These are phyloP conservation scores for Solanum medicagineum DNA, from an alignment of 257 asterid species.

Conservation along the genomic window DNA sequence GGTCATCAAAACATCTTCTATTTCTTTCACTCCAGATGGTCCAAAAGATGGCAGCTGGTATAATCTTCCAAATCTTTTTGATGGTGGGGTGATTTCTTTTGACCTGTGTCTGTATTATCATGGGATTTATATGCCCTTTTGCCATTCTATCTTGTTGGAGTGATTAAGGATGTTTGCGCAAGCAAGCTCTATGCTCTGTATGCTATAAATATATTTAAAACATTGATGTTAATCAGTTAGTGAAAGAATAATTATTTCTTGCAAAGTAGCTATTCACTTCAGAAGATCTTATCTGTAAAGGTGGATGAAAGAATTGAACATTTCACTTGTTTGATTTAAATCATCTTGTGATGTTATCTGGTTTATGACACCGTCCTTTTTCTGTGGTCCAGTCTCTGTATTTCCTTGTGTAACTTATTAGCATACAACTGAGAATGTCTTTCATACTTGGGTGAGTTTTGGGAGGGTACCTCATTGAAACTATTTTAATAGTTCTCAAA, in stretches of 20 bases:
- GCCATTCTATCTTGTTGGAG: neutral
- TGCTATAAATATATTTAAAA: neutral
- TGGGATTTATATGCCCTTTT: neutral
- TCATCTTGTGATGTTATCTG: neutral
- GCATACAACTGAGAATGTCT: neutral
- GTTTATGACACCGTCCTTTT: neutral
- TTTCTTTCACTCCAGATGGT: too few relatives aligned
- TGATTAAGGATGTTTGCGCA: neutral
- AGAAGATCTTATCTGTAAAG: neutral
- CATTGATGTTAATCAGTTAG: neutral
- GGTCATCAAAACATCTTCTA: too few relatives aligned
- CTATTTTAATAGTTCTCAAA: neutral
- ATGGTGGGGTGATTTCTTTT: neutral
- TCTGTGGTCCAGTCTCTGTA: neutral
- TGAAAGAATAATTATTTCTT: neutral
- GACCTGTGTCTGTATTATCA: neutral
- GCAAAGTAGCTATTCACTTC: neutral
- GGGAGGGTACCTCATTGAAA: neutral
- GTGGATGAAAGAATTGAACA: neutral
- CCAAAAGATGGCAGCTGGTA: too few relatives aligned
- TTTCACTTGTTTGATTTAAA: neutral
- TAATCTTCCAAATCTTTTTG: too few relatives aligned
- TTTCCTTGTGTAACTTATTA: neutral
- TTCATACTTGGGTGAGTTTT: neutral
- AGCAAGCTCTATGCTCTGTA: neutral